phyloP scores from a whole-genome alignment of 2,329 filamentous ascomycete species.

The Trichothecium sympodiale region DNA sequence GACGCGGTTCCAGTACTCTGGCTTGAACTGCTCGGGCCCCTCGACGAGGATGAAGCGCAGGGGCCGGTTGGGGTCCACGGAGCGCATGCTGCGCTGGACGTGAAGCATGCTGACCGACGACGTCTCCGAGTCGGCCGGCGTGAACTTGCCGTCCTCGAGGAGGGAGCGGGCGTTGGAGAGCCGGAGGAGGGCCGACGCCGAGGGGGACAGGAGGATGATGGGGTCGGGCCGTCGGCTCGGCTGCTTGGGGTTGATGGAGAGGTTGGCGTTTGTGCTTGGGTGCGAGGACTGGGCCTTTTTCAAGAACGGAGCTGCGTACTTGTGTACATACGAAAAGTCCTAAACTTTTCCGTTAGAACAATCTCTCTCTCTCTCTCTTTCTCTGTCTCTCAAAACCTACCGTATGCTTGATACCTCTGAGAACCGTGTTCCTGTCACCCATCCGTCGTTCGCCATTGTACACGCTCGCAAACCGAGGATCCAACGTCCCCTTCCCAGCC shows the following conservation, averaged over 20 bases:
- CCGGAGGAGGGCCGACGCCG: slow-evolving; percentile 84
- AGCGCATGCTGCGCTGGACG: slow-evolving; percentile 65
- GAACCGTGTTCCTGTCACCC: slow-evolving; percentile 81
- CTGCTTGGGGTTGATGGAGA: slow-evolving; percentile 43
- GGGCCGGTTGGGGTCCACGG: slow-evolving; percentile 57
- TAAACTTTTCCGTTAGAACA: slow-evolving; percentile 24
- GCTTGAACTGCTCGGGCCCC: slow-evolving; percentile 87
- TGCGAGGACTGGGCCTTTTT: slow-evolving; percentile 38
- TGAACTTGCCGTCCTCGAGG: slow-evolving; percentile 74
- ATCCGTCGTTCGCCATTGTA: slow-evolving; percentile 86
- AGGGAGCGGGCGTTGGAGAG: slow-evolving; percentile 95
- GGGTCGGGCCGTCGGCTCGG: slow-evolving; percentile 51
- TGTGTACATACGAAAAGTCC: slow-evolving; percentile 92
- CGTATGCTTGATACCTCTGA: slow-evolving; percentile 79
- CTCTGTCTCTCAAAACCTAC: slow-evolving; percentile 31
- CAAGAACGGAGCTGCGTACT: slow-evolving; percentile 70
- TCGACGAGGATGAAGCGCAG: slow-evolving; percentile 95
- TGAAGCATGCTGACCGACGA: slow-evolving; percentile 72
- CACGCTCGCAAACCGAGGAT: slow-evolving; percentile 75
- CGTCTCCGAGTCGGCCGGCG: slow-evolving; percentile 60
- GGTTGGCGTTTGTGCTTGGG: slow-evolving; percentile 29
- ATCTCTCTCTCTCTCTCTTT: too few species aligned
- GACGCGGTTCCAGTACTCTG: slow-evolving; percentile 92
- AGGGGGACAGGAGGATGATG: slow-evolving; percentile 94
- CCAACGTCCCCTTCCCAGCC: slow-evolving; percentile 55